Base-by-base conservation (phyloP, 2,329 filamentous ascomycete genomes). In the Dothideomycetidae sp. region DNA sequence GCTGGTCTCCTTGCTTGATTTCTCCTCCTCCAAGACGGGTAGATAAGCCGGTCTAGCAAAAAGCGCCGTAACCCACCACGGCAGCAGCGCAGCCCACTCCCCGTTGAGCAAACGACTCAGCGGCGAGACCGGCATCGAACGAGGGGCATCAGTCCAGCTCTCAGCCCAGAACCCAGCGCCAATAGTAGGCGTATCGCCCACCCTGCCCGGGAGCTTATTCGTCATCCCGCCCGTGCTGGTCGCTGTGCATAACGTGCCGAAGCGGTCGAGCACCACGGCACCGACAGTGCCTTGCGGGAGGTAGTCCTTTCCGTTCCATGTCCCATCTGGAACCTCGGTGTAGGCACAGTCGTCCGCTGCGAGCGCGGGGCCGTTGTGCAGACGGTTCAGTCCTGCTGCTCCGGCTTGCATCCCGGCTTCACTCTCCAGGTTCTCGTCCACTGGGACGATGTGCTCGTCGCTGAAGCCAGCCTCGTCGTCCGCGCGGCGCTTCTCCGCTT, bases 131-230 rank as follows among this genome's bases (percentile, higher is more conserved):
- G n/a, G n/a, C n/a, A n/a, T n/a, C n/a, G n/a, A n/a, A n/a, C n/a
- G n/a, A n/a, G n/a, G n/a, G n/a, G n/a, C n/a, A n/a, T 26, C 21
- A 5, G 59, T 57, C 83, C 83, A 93, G 47, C 85, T 73, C 53
- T 92, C 85, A 0, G 85, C 83, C 83, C 84, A 93, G 56, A 85
- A 93, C 0, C 85, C 85, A 1, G 84, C 80, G 0, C 85, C 85
- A 0, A 85, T 62, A 0, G 78, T 79, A 0, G 85, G 84, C 9
- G 85, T 93, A 53, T 93, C 85, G 1, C 85, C 85, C 44, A 93
- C 78, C 13, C 85, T 67, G 0, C 84, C 85, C 0, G 81, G 81
- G 38, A 88, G 60, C 62, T 93, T 93, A 55, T 93, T 93, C 14
- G 85, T 93, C 56, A 93, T 55, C 0, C 85, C 85, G 4, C 85